A percentile compares a stretch with the other conserved stretches of the same genome.
Conservation (phyloP, 768 basidiomycete species). For the Boletus patriciae region DNA sequence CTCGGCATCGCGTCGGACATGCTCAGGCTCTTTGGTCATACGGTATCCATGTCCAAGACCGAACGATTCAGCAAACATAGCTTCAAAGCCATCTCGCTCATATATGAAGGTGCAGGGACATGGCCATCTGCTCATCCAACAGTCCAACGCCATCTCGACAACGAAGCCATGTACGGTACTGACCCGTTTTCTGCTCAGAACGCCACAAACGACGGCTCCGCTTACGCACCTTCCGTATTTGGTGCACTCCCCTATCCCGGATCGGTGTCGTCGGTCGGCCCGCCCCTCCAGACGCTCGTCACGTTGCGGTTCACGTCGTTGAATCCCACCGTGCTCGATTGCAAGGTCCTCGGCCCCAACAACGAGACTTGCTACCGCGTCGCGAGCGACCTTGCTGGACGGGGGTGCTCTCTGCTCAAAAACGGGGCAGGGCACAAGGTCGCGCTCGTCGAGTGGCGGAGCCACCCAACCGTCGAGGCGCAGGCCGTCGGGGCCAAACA, state of each 20-base stretch:
- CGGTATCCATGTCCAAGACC: background rate
- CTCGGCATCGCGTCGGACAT: background rate
- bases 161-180: slow-evolving; percentile 22
- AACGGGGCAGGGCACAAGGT: slow-evolving; percentile 46
- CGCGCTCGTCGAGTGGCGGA: slow-evolving; percentile 59
- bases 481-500: slow-evolving; percentile 52
- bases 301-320: slow-evolving; percentile 52
- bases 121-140: background rate
- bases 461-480: slow-evolving; percentile 51
- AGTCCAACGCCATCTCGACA: background rate
- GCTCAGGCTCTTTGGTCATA: background rate
- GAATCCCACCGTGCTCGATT: slow-evolving; percentile 55
- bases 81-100: slow-evolving; percentile 1
- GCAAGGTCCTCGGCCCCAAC: slow-evolving; percentile 50
- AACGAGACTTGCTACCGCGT: slow-evolving; percentile 49
- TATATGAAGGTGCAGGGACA: slow-evolving; percentile 12
- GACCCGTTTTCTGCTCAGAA: slow-evolving; percentile 32
- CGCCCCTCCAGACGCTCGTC: slow-evolving; percentile 36
- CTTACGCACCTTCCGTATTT: slow-evolving; percentile 50
- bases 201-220: slow-evolving; percentile 9
- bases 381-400: slow-evolving; percentile 45
- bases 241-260: slow-evolving; percentile 61
- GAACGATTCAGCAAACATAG: slow-evolving; percentile 15
- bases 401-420: slow-evolving; percentile 55
- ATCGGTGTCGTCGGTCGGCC: slow-evolving; percentile 23